phyloP scores from a whole-genome alignment of 73 alveolate species.

The Paramecium octaurelia region DNA sequence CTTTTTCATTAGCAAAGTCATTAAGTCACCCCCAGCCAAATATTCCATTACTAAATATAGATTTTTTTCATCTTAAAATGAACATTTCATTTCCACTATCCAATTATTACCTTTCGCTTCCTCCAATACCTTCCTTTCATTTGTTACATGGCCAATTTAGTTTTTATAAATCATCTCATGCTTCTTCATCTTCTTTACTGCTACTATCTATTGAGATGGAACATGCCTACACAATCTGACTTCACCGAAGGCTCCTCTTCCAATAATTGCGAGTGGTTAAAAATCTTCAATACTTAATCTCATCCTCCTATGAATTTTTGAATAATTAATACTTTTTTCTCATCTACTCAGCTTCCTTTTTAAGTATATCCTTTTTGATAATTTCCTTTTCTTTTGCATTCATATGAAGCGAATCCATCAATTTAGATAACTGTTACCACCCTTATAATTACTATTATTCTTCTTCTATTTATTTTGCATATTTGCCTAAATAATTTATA shows the following conservation, averaged over 20 bases:
- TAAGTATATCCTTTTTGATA: constrained; percentile 66
- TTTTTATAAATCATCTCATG: constrained; percentile 72
- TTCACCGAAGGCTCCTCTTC: constrained; percentile 53
- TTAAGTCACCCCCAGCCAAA: constrained; percentile 81
- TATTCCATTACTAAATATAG: constrained; percentile 82
- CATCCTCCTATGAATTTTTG: background rate
- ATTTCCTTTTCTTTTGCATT: constrained; percentile 59
- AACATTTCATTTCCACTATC: constrained; percentile 58
- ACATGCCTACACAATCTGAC: constrained; percentile 75
- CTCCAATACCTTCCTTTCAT: constrained; percentile 73
- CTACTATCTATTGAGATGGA: constrained; percentile 68
- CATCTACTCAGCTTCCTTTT: constrained; percentile 68
- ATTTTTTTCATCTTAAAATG: constrained; percentile 76
- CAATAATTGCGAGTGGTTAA: constrained; percentile 37
- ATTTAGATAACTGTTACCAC: constrained; percentile 63
- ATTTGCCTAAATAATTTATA: constrained; percentile 6
- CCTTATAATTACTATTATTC: constrained; percentile 25
- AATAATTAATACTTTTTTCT: constrained; percentile 61
- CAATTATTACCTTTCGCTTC: constrained; percentile 59
- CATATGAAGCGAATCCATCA: constrained; percentile 61
- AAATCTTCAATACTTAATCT: constrained; percentile 67
- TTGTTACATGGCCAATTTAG: constrained; percentile 73
- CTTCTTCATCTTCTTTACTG: constrained; percentile 77
- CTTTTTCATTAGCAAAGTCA: constrained; percentile 70
- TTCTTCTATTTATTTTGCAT: constrained; percentile 34